phyloP scores from a whole-genome alignment of 2,329 filamentous ascomycete species.

The Aspergillus nomiae region DNA sequence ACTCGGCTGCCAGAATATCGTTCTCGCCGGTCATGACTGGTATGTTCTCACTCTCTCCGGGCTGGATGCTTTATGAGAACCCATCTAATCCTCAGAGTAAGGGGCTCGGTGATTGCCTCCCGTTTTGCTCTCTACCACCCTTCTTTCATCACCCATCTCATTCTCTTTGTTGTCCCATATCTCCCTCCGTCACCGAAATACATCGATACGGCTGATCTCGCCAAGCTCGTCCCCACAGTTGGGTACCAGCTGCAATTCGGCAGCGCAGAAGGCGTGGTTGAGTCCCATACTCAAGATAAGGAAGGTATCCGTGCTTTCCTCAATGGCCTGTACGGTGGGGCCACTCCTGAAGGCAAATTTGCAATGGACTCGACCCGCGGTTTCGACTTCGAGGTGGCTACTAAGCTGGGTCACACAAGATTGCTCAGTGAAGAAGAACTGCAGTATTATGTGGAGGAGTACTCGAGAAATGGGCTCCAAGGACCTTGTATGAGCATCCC shows the following conservation, averaged over 20 bases:
- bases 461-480: slow-evolving; percentile 5
- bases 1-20: slow-evolving; percentile 7
- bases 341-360: slow-evolving; percentile 6
- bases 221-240: slow-evolving; percentile 1
- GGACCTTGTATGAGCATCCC: slow-evolving; percentile 5
- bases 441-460: slow-evolving; percentile 9
- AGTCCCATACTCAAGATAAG: slow-evolving; percentile 7
- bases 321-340: slow-evolving; percentile 10
- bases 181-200: slow-evolving; percentile 5
- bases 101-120: slow-evolving; percentile 9
- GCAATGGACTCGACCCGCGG: slow-evolving; percentile 4
- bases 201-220: background rate
- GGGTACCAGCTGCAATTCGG: slow-evolving; percentile 9
- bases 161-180: slow-evolving; percentile 10
- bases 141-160: slow-evolving; percentile 6
- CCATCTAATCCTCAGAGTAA: background rate
- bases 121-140: slow-evolving; percentile 7
- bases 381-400: slow-evolving; percentile 1
- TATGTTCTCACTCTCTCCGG: background rate
- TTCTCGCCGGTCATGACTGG: slow-evolving; percentile 12
- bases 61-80: too few relatives aligned
- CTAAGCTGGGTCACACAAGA: background rate
- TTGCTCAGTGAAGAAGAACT: slow-evolving; percentile 7
- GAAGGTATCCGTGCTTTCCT: slow-evolving; percentile 5
- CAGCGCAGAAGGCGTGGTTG: slow-evolving; percentile 7